Percentiles rank a stretch among this genome's conserved stretches.
phyloP scores from a whole-genome alignment of 768 basidiomycete genomes.

The Plicaturopsis crispa region DNA sequence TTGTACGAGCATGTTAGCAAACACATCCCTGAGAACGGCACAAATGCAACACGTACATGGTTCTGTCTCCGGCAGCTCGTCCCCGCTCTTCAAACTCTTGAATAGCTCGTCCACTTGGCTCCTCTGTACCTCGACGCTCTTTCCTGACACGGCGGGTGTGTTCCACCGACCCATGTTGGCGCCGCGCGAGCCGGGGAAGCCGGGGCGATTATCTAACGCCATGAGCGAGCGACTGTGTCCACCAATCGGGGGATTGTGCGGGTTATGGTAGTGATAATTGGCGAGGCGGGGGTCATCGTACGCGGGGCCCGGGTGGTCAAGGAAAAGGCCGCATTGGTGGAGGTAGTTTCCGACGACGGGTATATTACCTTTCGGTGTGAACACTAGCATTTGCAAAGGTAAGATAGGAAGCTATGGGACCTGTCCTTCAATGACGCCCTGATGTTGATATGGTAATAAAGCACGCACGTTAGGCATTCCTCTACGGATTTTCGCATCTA shows the following conservation, averaged over 20 bases:
- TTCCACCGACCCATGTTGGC: conserved; percentile 40
- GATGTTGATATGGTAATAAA: conserved; percentile 11
- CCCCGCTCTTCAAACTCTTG: conserved; percentile 79
- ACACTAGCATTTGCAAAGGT: conserved; percentile 79
- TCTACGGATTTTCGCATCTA: conserved; percentile 71
- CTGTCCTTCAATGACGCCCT: conserved; percentile 6
- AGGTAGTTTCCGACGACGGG: conserved; percentile 73
- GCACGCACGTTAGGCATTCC: conserved; percentile 52
- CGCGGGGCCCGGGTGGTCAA: conserved; percentile 73
- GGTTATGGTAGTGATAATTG: conserved; percentile 77
- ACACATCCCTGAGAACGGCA: conserved; percentile 10
- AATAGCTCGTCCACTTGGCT: conserved; percentile 94
- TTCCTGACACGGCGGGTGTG: conserved; percentile 48
- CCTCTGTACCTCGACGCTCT: conserved; percentile 86
- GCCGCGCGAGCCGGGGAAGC: conserved; percentile 31
- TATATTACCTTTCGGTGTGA: conserved; percentile 92
- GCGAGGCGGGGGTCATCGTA: conserved; percentile 54
- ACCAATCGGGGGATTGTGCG: conserved; percentile 77
- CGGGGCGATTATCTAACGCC: conserved; percentile 32
- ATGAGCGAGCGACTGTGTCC: conserved; percentile 42
- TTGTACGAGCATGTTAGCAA: conserved; percentile 11
- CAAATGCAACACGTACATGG: conserved; percentile 58
- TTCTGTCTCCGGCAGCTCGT: conserved; percentile 81
- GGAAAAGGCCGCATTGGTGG: conserved; percentile 54
- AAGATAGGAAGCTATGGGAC: conserved; percentile 66